Conservation (phyloP, 192 early-diverging fungal genomes). For the Coemansia sp. region DNA sequence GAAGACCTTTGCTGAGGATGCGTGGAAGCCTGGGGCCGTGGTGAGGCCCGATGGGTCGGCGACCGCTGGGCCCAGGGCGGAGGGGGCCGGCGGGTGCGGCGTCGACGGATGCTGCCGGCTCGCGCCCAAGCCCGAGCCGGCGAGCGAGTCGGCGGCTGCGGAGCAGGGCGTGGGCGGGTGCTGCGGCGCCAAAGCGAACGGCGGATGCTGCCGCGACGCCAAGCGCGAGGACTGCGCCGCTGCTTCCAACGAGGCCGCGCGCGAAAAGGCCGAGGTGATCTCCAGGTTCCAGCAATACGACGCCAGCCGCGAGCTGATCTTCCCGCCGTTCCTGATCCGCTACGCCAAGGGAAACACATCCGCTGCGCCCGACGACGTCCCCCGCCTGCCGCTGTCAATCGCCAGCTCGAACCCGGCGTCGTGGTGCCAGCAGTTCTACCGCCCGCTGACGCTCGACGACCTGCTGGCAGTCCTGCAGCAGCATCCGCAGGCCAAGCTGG, state of each 20-base stretch:
- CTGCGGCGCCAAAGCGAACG: conserved; percentile 5
- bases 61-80: conserved; percentile 11
- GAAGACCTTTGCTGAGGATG: conserved; percentile 59
- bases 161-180: background rate
- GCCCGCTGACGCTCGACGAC: conserved; percentile 55
- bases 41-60: conserved; percentile 18
- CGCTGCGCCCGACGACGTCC: conserved; percentile 17
- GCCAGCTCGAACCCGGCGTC: conserved; percentile 4
- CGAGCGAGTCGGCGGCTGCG: no score
- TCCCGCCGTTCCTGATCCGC: conserved; percentile 64
- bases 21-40: conserved; percentile 38
- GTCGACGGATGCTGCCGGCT: conserved; percentile 54
- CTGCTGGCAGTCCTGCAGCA: conserved; percentile 55
- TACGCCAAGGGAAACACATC: conserved; percentile 39
- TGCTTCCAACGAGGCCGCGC: conserved; percentile 25
- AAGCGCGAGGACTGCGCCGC: conserved; percentile 5
- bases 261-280: conserved; percentile 34
- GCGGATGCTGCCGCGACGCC: conserved; percentile 12
- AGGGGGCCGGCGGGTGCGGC: conserved; percentile 37
- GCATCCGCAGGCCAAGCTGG: conserved; percentile 69
- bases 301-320: conserved; percentile 63
- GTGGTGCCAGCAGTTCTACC: conserved; percentile 46
- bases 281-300: conserved; percentile 61
- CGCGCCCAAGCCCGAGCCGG: conserved; percentile 28
- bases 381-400: conserved; percentile 25